Base-by-base conservation (phyloP, 371 early-diverging fungal species). In the Mortierella sp. region DNA sequence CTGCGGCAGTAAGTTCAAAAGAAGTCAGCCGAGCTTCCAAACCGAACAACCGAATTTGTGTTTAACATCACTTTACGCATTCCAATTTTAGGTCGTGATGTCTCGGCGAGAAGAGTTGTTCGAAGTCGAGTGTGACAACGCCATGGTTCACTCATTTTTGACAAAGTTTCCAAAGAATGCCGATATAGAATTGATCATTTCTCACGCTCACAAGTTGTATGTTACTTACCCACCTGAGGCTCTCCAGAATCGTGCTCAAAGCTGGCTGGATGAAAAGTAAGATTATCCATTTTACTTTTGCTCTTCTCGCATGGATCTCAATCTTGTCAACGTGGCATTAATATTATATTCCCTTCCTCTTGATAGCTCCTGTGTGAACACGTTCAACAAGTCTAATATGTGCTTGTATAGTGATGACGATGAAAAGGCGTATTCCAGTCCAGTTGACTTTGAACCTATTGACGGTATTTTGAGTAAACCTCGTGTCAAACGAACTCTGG, bases 111-210 rank as follows among this genome's bases (percentile, higher is more conserved):
- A 85, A 4, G 72, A 86, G 40, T 68, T 92, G 1, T 73, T 90
- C 10, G 64, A 75, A 3, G 71, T 84, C 35, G 87, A 87, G 2
- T 76, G 83, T 58, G 93, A 93, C 37, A 82, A 72, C 37, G 85
- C 88, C 23, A 81, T 76, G 53, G 77, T 91, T 2, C 90, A 91
- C 55, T 86, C 86, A 7, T 87, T 86, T 42, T 62, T 91, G 49
- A 84, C 88, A 59, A 90, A 89, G 73, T 72, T 89, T 13, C 89
- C 89, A 5, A 81, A 82, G 49, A 72, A 85, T n/a, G 42, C 83
- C 2, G 85, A 89, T 64, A 61, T 87, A 0, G 85, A 86, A 32
- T 12, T 23, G 2, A 31, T 86, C 2, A 85, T 88, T n/a, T 66
- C 79, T 19, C 70, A 68, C 28, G 86, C 89, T 3, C 69, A 78